phyloP scores from a whole-genome alignment of 164 flowering plant genomes.

The Magnolia sinica region DNA sequence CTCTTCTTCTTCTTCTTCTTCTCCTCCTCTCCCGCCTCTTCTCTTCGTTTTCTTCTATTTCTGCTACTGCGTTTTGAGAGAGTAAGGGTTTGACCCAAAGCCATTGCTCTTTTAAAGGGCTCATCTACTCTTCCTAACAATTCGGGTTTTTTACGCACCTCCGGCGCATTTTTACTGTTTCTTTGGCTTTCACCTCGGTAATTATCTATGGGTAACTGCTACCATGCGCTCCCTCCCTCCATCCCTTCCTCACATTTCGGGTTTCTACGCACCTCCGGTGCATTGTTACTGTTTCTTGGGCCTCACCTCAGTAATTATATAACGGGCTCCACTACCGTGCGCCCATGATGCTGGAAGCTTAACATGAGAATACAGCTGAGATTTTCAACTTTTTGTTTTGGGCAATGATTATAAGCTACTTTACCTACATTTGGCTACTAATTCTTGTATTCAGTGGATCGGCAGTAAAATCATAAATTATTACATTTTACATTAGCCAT shows the following conservation, averaged over 20 bases:
- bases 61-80: conserved; percentile 10
- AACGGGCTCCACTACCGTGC: too few species aligned
- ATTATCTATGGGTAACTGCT: background rate
- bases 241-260: too few species aligned
- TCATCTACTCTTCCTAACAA: conserved; percentile 16
- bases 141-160: conserved; percentile 20
- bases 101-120: conserved; percentile 8
- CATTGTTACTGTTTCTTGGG: background rate
- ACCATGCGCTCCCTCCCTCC: background rate
- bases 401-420: too few species aligned
- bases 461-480: too few species aligned
- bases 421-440: too few species aligned
- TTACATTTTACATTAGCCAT: too few species aligned
- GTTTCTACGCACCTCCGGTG: background rate
- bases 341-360: too few species aligned
- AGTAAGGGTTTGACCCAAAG: conserved; percentile 23
- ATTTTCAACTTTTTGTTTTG: too few species aligned
- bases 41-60: background rate
- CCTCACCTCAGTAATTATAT: too few species aligned
- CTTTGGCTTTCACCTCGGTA: background rate
- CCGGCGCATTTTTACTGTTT: conserved; percentile 8
- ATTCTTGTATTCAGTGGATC: too few species aligned
- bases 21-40: background rate
- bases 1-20: background rate
- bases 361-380: too few species aligned